phyloP scores from a whole-genome alignment of 441 rosid species.

The Corymbia calophylla region DNA sequence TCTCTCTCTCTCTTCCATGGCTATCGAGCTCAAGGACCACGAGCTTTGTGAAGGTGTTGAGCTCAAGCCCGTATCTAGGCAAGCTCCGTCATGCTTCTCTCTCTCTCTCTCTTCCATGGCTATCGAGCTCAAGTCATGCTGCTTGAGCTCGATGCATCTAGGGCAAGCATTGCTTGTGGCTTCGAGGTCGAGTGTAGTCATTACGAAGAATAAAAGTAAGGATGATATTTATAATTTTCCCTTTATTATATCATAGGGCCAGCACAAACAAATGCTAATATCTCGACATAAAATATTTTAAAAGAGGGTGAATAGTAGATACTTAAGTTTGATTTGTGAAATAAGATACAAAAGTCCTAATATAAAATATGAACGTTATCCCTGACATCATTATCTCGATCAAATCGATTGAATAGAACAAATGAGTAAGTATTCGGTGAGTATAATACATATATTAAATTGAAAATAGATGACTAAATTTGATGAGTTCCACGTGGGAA shows the following conservation, averaged over 20 bases:
- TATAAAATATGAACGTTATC: neutral
- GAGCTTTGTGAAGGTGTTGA: neutral
- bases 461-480: neutral
- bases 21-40: neutral
- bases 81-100: neutral
- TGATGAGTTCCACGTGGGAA: neutral
- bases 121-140: too few species aligned
- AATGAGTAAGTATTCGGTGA: neutral
- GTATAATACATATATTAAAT: neutral
- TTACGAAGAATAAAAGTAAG: neutral
- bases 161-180: neutral
- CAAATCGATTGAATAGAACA: neutral
- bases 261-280: neutral
- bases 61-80: neutral
- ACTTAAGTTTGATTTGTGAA: neutral
- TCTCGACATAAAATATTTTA: neutral
- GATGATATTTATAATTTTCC: neutral
- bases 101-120: too few species aligned
- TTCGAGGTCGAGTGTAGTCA: neutral
- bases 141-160: neutral
- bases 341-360: neutral
- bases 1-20: neutral
- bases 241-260: neutral
- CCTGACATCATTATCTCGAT: neutral
- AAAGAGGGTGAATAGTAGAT: neutral